Conservation (phyloP, 495 filamentous ascomycete genomes). For the Acidiella bohemica region DNA sequence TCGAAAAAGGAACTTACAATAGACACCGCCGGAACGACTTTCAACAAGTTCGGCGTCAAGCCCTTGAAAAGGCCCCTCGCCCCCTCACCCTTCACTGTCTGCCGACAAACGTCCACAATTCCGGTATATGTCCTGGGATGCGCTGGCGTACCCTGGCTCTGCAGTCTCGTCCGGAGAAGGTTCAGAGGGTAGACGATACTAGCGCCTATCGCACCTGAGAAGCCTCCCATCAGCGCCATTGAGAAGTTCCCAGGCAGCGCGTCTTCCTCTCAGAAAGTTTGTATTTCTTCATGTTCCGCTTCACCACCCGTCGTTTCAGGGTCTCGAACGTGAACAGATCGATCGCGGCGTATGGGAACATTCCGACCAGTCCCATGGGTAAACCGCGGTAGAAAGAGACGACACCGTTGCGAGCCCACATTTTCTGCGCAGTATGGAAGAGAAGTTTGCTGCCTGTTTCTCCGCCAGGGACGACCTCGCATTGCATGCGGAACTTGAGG, state of each 20-base stretch:
- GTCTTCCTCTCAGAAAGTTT: conserved; percentile 55
- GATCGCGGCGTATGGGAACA: conserved; percentile 96
- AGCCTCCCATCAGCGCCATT: conserved; percentile 72
- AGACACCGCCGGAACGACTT: conserved; percentile 90
- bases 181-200: conserved; percentile 90
- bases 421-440: conserved; percentile 63
- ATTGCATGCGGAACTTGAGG: conserved; percentile 95
- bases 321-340: conserved; percentile 93
- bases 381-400: conserved; percentile 81
- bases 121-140: conserved; percentile 85
- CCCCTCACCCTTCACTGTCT: conserved; percentile 73
- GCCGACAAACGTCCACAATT: conserved; percentile 70
- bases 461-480: conserved; percentile 77
- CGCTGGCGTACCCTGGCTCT: conserved; percentile 83
- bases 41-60: conserved; percentile 86
- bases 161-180: conserved; percentile 80
- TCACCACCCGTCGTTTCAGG: conserved; percentile 59
- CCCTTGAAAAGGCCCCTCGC: conserved; percentile 84
- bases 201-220: conserved; percentile 87
- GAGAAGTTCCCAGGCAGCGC: conserved; percentile 59
- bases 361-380: conserved; percentile 80
- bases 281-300: conserved; percentile 47
- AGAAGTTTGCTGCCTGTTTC: conserved; percentile 75
- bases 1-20: conserved; percentile 39
- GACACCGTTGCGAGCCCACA: conserved; percentile 62